Conservation (phyloP, 2,329 filamentous ascomycete genomes). For the Anisogramma anomala region DNA sequence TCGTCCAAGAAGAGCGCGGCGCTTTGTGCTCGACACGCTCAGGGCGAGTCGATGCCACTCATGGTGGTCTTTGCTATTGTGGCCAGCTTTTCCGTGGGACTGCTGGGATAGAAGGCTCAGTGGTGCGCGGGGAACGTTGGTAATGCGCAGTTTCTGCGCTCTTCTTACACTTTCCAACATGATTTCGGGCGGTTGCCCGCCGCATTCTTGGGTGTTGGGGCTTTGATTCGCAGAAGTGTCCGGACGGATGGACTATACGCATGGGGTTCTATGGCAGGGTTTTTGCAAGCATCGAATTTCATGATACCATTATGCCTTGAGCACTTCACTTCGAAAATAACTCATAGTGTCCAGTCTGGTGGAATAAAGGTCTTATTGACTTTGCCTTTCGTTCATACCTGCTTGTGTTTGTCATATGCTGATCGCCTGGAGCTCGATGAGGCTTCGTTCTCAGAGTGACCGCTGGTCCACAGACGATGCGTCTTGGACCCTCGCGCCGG, state of each 20-base stretch:
- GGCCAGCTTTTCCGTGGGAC: constrained; percentile 6
- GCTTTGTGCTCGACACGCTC: constrained; percentile 2
- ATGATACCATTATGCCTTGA: constrained; percentile 12
- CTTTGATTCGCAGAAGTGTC: background rate
- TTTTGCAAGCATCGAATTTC: constrained; percentile 9
- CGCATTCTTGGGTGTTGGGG: background rate
- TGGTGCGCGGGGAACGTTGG: background rate
- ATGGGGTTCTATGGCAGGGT: background rate
- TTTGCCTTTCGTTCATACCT: background rate
- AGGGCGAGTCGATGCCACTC: constrained; percentile 4
- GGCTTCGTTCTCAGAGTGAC: too few species aligned
- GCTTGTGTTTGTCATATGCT: too few species aligned
- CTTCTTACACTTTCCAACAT: background rate
- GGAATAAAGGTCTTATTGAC: constrained; percentile 1
- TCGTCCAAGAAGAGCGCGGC: constrained; percentile 7
- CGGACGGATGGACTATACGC: background rate
- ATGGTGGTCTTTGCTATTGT: constrained; percentile 1
- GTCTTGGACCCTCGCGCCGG: too few species aligned
- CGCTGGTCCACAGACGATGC: too few species aligned
- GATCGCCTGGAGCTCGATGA: too few species aligned
- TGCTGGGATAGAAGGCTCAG: constrained; percentile 2
- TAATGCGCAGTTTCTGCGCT: too few species aligned
- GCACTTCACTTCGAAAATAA: constrained; percentile 9
- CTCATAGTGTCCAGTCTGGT: background rate
- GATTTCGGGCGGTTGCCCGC: background rate